Evolutionary conservation across 1,284 basidiomycete genomes (phyloP).

Genomic region (Ustilago trichophora): DNA sequence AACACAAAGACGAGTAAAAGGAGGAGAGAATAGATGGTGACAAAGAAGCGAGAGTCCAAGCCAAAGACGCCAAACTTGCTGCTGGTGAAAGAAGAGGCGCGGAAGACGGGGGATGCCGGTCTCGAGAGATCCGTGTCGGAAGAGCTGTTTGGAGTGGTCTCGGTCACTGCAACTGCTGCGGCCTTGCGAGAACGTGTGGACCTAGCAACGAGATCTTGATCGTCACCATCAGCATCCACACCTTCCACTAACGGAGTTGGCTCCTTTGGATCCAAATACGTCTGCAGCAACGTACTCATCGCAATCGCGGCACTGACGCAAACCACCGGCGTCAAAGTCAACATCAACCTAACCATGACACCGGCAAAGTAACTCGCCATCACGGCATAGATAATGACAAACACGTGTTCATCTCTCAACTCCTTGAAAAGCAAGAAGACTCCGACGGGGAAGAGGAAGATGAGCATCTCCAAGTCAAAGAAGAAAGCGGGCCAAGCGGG

Average conservation of each 20-base stretch:
- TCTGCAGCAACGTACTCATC: slow-evolving; percentile 85
- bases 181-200: slow-evolving; percentile 66
- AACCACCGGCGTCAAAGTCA: slow-evolving; percentile 88
- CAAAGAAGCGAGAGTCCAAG: slow-evolving; percentile 80
- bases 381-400: slow-evolving; percentile 97
- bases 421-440: slow-evolving; percentile 92
- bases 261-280: slow-evolving; percentile 77
- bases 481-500: slow-evolving; percentile 99
- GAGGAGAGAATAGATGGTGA: slow-evolving; percentile 79
- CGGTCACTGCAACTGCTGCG: slow-evolving; percentile 49
- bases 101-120: slow-evolving; percentile 26
- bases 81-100: slow-evolving; percentile 8
- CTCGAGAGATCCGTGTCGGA: slow-evolving; percentile 17
- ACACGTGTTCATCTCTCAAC: slow-evolving; percentile 94
- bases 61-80: slow-evolving; percentile 82
- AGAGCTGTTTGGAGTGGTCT: not conserved
- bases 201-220: slow-evolving; percentile 59
- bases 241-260: slow-evolving; percentile 70
- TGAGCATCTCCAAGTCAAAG: slow-evolving; percentile 97
- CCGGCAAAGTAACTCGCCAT: slow-evolving; percentile 98
- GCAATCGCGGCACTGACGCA: slow-evolving; percentile 92
- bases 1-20: slow-evolving; percentile 80
- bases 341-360: slow-evolving; percentile 97
- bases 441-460: slow-evolving; percentile 97
- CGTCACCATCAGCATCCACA: slow-evolving; percentile 25